Base-by-base conservation (phyloP, 208 protist genomes). In the Crithidia sp. region DNA sequence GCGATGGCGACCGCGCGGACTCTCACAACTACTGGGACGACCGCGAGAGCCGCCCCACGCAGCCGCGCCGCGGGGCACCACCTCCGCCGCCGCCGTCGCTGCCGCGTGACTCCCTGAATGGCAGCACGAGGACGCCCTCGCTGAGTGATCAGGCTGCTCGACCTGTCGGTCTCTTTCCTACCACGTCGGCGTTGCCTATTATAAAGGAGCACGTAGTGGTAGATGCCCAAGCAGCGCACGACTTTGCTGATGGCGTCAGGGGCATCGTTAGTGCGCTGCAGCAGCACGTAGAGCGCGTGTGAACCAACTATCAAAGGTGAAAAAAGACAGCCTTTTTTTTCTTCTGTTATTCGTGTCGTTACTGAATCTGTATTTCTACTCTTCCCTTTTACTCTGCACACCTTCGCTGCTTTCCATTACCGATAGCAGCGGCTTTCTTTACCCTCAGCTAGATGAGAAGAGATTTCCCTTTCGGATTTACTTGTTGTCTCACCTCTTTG, bases 161-260 rank as follows among this genome's bases (percentile, higher is more conserved):
- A 4, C 17, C 6, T 36, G 49, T 3, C 5, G 64, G 39, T 44
- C 56, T 45, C 19, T 8, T 53, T 28, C n/a, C 47, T 3, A 17
- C 14, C 40, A 6, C 60, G 3, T 44, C 17, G 36, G 74, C 61
- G 19, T 61, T 79, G 17, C 67, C 74, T 8, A 79, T 79, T 13
- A 49, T 58, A 52, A 41, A 43, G 41, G 74, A 79, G 67, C 67
- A 74, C 67, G 65, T 16, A 12, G 74, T 79, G 39, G 64, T 52
- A 17, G 67, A 79, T 4, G 74, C 74, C 36, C 67, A 64, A 58
- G n/a, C 67, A 7, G 74, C 74, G 19, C 66, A 79, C n/a, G 67
- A 63, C 53, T 79, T 79, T 63, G 74, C 63, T 5, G 44, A 56
- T 0, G 74, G 67, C 7, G 74, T 79, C 17, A 69, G 41, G 28